phyloP scores from a whole-genome alignment of 2,329 filamentous ascomycete genomes.

The Lecanicillium sp. region DNA sequence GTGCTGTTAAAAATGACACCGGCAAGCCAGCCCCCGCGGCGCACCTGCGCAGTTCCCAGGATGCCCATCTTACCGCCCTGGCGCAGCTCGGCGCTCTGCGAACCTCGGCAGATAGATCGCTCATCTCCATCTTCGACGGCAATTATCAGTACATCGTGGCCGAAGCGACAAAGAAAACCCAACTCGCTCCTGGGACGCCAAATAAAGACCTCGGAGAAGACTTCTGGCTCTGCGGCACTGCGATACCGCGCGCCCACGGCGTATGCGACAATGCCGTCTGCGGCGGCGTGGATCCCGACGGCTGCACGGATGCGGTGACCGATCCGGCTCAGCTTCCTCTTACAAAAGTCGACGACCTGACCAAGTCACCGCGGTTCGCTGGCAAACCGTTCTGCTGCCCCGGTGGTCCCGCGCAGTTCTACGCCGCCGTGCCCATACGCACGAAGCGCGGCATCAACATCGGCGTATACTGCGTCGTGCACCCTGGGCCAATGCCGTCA shows the following conservation, averaged over 20 bases:
- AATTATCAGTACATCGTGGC: slow-evolving; percentile 44
- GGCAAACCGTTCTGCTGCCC: slow-evolving; percentile 20
- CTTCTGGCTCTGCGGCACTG: slow-evolving; percentile 26
- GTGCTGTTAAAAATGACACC: slow-evolving; percentile 17
- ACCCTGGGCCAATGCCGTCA: slow-evolving; percentile 7
- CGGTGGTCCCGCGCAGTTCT: slow-evolving; percentile 28
- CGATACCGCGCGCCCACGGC: slow-evolving; percentile 25
- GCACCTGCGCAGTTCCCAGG: slow-evolving; percentile 25
- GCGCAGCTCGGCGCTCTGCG: slow-evolving; percentile 43
- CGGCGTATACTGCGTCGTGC: slow-evolving; percentile 32
- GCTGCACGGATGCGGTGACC: neutral
- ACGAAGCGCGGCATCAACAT: slow-evolving; percentile 36
- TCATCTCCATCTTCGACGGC: slow-evolving; percentile 47
- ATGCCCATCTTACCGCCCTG: slow-evolving; percentile 40
- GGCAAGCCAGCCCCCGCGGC: slow-evolving; percentile 20
- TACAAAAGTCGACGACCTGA: slow-evolving; percentile 29
- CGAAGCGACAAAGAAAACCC: slow-evolving; percentile 40
- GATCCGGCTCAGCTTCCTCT: slow-evolving; percentile 24
- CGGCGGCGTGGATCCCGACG: too few relatives aligned
- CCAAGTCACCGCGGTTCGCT: slow-evolving; percentile 24
- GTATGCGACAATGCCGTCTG: slow-evolving; percentile 25
- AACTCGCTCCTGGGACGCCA: slow-evolving; percentile 23
- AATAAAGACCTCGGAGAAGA: slow-evolving; percentile 12
- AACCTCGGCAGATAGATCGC: slow-evolving; percentile 34
- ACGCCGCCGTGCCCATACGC: slow-evolving; percentile 36